Evolutionary conservation across 805 yeast genomes (phyloP), one percentile per base, ranked within the genome.

Genomic region (Teunomyces cretensis): DNA sequence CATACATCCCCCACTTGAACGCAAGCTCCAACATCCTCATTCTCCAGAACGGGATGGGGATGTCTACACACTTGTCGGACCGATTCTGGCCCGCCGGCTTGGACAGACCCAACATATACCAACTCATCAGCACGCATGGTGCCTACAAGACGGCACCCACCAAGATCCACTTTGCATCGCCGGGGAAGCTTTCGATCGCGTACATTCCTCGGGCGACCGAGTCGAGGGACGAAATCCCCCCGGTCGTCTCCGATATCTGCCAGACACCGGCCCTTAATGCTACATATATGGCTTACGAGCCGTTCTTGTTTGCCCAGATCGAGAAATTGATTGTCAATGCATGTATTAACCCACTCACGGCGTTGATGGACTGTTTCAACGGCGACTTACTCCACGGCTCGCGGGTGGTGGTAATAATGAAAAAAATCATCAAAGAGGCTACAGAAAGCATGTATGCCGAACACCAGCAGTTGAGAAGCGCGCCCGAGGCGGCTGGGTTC

Each of bases 1-100:
- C 85, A 2, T 70, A 81, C 42, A 49, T 80, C 15, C 72, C 75
- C 1, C 66, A 66, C 44, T 72, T 92, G 24, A 62, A 66, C 24
- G 57, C 67, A 2, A 57, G 67, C 2, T 76, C 91, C 1, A 81
- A 80, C 45, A 61, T 90, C 2, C 51, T 91, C 37, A 61, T 91
- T 16, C 54, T 91, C n/a, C 98, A 88, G 45, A 88, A 94, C 61
- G 99, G 90, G 1, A 74, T 90, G 72, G 98, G 98, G 8, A 72
- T 80, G 33, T 60, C 76, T 6, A 86, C 77, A 9, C 72, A 74
- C 45, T 54, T 88, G 9, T 60, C 69, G n/a, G 58, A 64, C 1
- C 58, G 65, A 16, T 62, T 80, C 6, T 87, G 92, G 90, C 80
- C 80, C 3, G 55, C 64, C 2, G 35, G 37, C 1, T 42, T 48